These are phyloP conservation scores for Penicillium hesseltinei DNA, from an alignment of 2,329 filamentous ascomycete genomes.

Conservation along the genomic window DNA sequence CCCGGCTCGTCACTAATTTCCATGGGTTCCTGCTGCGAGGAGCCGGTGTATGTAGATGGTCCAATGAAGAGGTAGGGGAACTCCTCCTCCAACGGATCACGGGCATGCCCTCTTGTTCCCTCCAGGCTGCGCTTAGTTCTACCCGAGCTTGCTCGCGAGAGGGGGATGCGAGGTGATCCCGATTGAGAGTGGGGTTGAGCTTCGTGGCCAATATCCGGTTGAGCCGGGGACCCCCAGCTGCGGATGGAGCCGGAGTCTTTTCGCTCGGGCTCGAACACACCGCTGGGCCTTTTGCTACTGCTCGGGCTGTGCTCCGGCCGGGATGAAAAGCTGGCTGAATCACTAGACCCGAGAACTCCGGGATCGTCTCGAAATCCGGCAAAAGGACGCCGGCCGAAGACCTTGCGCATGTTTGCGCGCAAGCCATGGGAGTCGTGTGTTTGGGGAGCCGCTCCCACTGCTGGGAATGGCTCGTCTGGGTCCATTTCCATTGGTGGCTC, in stretches of 20 bases:
- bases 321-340: conserved; percentile 16
- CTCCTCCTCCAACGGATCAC: conserved; percentile 63
- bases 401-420: conserved; percentile 51
- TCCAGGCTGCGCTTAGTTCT: conserved; percentile 41
- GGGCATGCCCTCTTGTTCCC: conserved; percentile 59
- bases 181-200: conserved; percentile 28
- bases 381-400: conserved; percentile 50
- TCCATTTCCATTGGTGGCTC: conserved; percentile 57
- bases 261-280: conserved; percentile 20
- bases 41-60: conserved; percentile 48
- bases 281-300: conserved; percentile 18
- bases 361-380: conserved; percentile 39
- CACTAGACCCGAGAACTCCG: conserved; percentile 11
- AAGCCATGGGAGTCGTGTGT: conserved; percentile 29
- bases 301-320: conserved; percentile 12
- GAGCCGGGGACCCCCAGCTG: conserved; percentile 19
- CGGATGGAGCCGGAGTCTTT: conserved; percentile 27
- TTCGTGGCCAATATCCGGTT: conserved; percentile 17
- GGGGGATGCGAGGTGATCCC: conserved; percentile 25
- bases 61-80: conserved; percentile 75
- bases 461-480: conserved; percentile 32
- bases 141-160: conserved; percentile 31
- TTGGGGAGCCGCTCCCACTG: conserved; percentile 17
- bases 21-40: conserved; percentile 15
- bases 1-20: conserved; percentile 13